Evolutionary conservation across 805 yeast genomes (phyloP), one percentile per base, ranked within the genome.

Genomic region (Nakazawaea holstii): DNA sequence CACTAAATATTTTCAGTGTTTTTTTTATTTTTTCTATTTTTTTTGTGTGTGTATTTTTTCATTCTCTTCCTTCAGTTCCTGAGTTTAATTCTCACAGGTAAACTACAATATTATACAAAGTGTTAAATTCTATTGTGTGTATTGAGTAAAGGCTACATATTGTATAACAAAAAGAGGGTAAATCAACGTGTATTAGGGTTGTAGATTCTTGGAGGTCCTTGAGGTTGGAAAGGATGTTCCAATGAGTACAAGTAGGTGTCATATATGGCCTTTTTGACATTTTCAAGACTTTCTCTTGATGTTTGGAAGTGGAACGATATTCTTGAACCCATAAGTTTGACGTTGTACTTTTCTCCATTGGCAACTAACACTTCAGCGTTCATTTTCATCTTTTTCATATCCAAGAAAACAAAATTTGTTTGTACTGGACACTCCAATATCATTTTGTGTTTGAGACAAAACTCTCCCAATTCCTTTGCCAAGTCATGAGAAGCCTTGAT

Each of bases 401-500:
- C 92, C 45, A 87, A 57, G 58, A 87, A 87, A 38, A 91, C 90
- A 64, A 91, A 88, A 61, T 84, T 89, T 10, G 96, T 85, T 52
- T 90, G 82, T 3, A 81, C 84, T 2, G 97, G 96, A n/a, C 77
- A 70, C 58, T 79, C 84, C 51, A 87, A 66, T 28, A 70, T 64
- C 48, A 86, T 76, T 9, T 82, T 84, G 41, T 79, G 58, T 33
- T 65, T 62, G 39, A 61, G 56, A 58, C 87, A 80, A 59, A 78
- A 77, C 6, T 68, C 61, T 52, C 74, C 76, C 32, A 82, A 70
- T 40, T 74, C 75, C 47, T 65, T 64, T 20, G 86, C 83, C 55
- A 60, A 64, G n/a, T 57, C 64, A 61, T 82, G 85, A 6, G 82
- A 72, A 15, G 56, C 56, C 41, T 60, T 59, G 59, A 82, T 70